These are phyloP conservation scores for Aspergillus sp. DNA, from an alignment of 2,329 filamentous ascomycete species.

Conservation along the genomic window DNA sequence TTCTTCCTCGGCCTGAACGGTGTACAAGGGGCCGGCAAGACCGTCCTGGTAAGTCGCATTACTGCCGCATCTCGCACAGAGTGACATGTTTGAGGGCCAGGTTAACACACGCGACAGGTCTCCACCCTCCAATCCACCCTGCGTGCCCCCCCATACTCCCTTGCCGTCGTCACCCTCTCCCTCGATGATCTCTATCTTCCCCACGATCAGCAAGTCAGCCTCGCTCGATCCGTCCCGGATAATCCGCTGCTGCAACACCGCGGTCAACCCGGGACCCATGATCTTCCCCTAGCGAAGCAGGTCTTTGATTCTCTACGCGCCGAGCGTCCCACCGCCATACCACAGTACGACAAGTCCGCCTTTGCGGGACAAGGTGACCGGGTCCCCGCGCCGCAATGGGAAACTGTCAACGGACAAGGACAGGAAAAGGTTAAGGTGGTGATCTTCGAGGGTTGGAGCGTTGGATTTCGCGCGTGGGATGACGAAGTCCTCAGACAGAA, in stretches of 20 bases:
- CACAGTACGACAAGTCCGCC: conserved; percentile 79
- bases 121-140: conserved; percentile 63
- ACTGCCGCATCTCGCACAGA: too few species aligned
- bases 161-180: conserved; percentile 69
- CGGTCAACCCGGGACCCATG: conserved; percentile 82
- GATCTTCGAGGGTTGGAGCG: conserved; percentile 87
- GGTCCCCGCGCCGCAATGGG: conserved; percentile 61
- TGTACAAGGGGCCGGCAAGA: conserved; percentile 89
- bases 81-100: too few species aligned
- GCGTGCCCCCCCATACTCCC: conserved; percentile 53
- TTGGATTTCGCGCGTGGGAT: conserved; percentile 72
- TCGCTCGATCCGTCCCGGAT: conserved; percentile 62
- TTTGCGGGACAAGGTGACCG: conserved; percentile 76
- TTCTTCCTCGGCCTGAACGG: conserved; percentile 89
- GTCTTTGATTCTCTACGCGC: conserved; percentile 61
- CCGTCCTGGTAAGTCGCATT: conserved; percentile 63
- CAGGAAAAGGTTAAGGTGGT: conserved; percentile 56
- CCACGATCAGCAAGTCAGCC: conserved; percentile 63
- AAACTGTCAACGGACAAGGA: conserved; percentile 43
- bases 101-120: conserved; percentile 41
- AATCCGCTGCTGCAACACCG: conserved; percentile 78
- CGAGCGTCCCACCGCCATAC: conserved; percentile 59
- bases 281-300: conserved; percentile 60
- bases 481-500: conserved; percentile 54
- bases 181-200: conserved; percentile 88